These are phyloP conservation scores for Syzygium aromaticum DNA, from an alignment of 345 rosid genomes.

Conservation along the genomic window DNA sequence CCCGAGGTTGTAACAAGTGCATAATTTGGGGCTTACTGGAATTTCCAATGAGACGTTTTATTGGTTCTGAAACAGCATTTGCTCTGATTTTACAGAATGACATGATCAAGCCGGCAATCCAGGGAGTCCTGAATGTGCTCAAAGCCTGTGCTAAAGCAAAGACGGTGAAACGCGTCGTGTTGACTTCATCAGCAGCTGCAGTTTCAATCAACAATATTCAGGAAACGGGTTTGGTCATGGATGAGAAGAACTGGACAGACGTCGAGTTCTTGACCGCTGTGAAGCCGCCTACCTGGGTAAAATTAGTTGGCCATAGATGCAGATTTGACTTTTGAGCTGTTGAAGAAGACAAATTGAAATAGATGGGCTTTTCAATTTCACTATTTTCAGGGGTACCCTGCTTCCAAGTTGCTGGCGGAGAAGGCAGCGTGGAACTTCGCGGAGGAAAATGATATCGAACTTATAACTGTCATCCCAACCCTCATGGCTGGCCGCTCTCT, in stretches of 20 bases:
- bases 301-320: not conserved
- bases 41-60: not conserved
- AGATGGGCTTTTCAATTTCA: not conserved
- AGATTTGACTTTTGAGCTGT: not conserved
- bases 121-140: slow-evolving; percentile 77
- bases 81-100: slow-evolving; percentile 39
- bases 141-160: slow-evolving; percentile 53
- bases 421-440: slow-evolving; percentile 67
- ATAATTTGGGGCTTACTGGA: not conserved
- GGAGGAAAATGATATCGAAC: slow-evolving; percentile 56
- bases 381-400: slow-evolving; percentile 51
- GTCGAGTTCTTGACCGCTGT: slow-evolving; percentile 46
- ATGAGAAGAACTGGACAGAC: slow-evolving; percentile 73
- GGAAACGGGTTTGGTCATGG: slow-evolving; percentile 57
- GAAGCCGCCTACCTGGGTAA: slow-evolving; percentile 91
- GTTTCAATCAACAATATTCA: slow-evolving; percentile 48
- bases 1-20: slow-evolving; percentile 47
- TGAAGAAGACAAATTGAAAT: not conserved
- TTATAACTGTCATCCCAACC: slow-evolving; percentile 59
- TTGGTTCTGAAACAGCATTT: not conserved
- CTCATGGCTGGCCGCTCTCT: slow-evolving; percentile 66
- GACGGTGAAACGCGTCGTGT: slow-evolving; percentile 63
- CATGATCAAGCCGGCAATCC: slow-evolving; percentile 80
- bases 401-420: slow-evolving; percentile 72
- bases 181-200: slow-evolving; percentile 91